A percentile compares a stretch with the other conserved stretches of the same genome.
These are phyloP conservation scores for Clonostachys byssicola DNA, from an alignment of 2,329 filamentous ascomycete genomes.

Conservation along the genomic window DNA sequence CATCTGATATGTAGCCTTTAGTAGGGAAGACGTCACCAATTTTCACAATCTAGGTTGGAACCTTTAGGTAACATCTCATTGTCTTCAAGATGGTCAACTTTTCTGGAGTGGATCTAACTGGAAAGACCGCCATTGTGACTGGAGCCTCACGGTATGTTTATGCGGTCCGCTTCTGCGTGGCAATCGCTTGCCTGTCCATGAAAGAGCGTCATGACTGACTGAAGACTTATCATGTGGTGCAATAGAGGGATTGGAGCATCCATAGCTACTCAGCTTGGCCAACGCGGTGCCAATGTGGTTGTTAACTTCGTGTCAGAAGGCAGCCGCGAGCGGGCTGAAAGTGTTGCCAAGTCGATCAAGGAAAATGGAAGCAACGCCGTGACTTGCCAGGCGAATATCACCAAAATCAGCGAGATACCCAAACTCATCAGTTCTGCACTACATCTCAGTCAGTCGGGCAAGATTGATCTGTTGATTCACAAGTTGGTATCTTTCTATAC, in stretches of 20 bases:
- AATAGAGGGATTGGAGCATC: slow-evolving; percentile 11
- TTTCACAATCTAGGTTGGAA: too few species aligned
- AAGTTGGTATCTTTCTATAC: slow-evolving; percentile 6
- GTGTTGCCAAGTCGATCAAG: slow-evolving; percentile 9
- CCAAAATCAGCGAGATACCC: slow-evolving; percentile 6
- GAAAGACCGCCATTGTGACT: slow-evolving; percentile 12
- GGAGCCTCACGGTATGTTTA: slow-evolving; percentile 9
- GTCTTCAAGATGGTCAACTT: not conserved
- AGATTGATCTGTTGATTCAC: slow-evolving; percentile 16
- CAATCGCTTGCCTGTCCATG: not conserved
- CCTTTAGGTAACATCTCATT: too few species aligned
- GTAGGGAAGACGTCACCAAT: too few species aligned
- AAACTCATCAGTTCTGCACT: slow-evolving; percentile 11
- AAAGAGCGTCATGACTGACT: not conserved
- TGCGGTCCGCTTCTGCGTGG: too few species aligned
- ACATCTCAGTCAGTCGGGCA: slow-evolving; percentile 9
- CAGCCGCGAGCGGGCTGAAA: slow-evolving; percentile 8
- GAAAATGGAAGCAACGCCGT: slow-evolving; percentile 5
- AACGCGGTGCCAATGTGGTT: slow-evolving; percentile 11
- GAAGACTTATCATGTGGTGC: not conserved
- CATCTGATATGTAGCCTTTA: too few species aligned
- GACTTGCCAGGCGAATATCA: slow-evolving; percentile 8
- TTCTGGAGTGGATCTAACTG: not conserved
- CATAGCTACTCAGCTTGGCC: slow-evolving; percentile 7
- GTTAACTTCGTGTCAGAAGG: slow-evolving; percentile 9